Conservation (phyloP, 31 red algal genomes). For the Endocladia muricata region DNA sequence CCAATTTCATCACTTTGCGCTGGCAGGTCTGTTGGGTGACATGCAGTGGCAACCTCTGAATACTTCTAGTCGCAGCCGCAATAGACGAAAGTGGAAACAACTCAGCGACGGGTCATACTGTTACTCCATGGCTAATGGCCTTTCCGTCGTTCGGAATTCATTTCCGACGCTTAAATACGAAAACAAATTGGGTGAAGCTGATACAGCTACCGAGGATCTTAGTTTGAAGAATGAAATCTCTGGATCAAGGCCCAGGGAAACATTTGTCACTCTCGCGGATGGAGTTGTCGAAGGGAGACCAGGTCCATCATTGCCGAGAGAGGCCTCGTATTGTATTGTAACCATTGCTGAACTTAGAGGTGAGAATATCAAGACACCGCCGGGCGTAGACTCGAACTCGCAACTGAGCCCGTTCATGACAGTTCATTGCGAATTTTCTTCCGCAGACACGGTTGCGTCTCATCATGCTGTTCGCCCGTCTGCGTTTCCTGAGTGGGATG, state of each 20-base stretch:
- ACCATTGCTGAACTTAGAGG: slow-evolving; percentile 29
- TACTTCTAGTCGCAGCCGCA: not conserved
- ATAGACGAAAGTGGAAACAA: slow-evolving; percentile 14
- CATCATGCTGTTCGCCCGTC: slow-evolving; percentile 28
- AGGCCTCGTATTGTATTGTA: slow-evolving; percentile 12
- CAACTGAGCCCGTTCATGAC: slow-evolving; percentile 48
- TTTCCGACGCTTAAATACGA: slow-evolving; percentile 30
- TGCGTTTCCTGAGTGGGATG: slow-evolving; percentile 48
- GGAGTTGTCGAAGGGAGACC: slow-evolving; percentile 37
- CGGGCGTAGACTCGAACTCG: slow-evolving; percentile 34
- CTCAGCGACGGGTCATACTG: slow-evolving; percentile 51
- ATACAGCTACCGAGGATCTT: slow-evolving; percentile 8
- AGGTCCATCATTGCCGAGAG: slow-evolving; percentile 18
- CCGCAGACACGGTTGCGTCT: slow-evolving; percentile 40
- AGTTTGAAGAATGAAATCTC: not conserved
- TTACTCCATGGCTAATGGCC: slow-evolving; percentile 56
- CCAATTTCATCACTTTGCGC: slow-evolving; percentile 75
- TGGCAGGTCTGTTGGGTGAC: slow-evolving; percentile 67
- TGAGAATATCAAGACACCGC: slow-evolving; percentile 25
- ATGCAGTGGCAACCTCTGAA: slow-evolving; percentile 33
- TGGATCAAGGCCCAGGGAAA: not conserved
- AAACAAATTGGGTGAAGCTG: too few species aligned
- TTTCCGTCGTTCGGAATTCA: slow-evolving; percentile 61
- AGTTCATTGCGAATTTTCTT: slow-evolving; percentile 45
- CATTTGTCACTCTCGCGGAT: slow-evolving; percentile 10